Conservation (phyloP, 352 stramenopile species). For the Pythium aristosporum region DNA sequence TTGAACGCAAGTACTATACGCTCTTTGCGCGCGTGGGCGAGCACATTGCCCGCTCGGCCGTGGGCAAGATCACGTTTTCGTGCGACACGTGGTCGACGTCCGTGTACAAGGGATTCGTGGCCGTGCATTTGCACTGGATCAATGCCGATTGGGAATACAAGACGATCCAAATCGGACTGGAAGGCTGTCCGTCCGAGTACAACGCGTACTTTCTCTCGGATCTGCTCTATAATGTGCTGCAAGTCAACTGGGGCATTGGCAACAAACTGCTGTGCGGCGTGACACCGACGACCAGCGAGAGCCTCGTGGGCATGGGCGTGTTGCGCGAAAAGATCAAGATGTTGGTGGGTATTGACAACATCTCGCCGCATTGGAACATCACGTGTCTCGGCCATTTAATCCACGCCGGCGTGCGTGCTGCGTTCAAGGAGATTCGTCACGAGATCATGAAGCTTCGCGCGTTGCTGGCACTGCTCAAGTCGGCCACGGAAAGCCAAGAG, state of each 20-base stretch:
- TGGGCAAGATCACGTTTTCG: constrained; percentile 71
- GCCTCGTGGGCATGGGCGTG: constrained; percentile 68
- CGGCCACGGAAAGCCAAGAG: constrained; percentile 67
- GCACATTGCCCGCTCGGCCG: constrained; percentile 71
- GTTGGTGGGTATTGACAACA: constrained; percentile 72
- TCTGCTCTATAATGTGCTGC: constrained; percentile 75
- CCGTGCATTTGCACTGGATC: constrained; percentile 79
- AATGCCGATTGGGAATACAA: constrained; percentile 87
- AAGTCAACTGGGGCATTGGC: constrained; percentile 75
- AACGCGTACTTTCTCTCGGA: constrained; percentile 80
- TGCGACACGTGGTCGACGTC: constrained; percentile 75
- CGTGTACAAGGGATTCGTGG: constrained; percentile 74
- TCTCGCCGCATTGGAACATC: constrained; percentile 72
- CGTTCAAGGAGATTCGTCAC: constrained; percentile 70
- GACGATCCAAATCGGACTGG: constrained; percentile 71
- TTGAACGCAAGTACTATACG: constrained; percentile 73
- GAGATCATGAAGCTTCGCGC: constrained; percentile 78
- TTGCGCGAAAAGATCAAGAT: constrained; percentile 80
- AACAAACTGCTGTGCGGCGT: constrained; percentile 74
- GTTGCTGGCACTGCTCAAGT: constrained; percentile 69
- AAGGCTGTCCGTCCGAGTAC: constrained; percentile 65
- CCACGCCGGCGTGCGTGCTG: constrained; percentile 56
- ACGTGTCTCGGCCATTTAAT: constrained; percentile 75
- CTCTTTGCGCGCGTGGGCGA: constrained; percentile 70
- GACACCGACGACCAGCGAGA: constrained; percentile 59